These are phyloP conservation scores for Hylodesmum podocarpum DNA, from an alignment of 306 rosid species.

Conservation along the genomic window DNA sequence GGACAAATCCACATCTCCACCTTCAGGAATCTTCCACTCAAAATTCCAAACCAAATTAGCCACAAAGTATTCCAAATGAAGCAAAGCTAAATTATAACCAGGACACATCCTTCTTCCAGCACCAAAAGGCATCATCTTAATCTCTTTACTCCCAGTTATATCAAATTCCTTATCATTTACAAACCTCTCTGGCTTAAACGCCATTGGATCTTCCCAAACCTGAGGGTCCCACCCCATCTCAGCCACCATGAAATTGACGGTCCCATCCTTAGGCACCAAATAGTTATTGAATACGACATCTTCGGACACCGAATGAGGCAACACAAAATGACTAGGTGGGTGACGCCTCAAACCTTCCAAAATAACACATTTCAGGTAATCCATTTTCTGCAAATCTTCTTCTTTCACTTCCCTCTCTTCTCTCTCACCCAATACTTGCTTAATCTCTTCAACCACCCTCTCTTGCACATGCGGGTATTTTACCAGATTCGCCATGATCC, in stretches of 20 bases:
- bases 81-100: too few species aligned
- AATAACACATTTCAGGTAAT: constrained; percentile 35
- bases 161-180: constrained; percentile 21
- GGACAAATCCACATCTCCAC: too few species aligned
- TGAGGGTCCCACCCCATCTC: constrained; percentile 43
- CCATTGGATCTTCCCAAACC: constrained; percentile 46
- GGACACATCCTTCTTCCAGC: too few species aligned
- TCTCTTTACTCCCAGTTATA: constrained; percentile 32
- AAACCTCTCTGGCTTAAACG: constrained; percentile 43
- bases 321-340: constrained; percentile 40
- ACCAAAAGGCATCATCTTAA: constrained; percentile 46
- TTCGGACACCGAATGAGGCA: constrained; percentile 30
- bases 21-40: too few species aligned
- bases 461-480: constrained; percentile 30
- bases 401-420: constrained; percentile 26
- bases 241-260: constrained; percentile 49
- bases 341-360: constrained; percentile 43
- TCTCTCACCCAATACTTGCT: not conserved
- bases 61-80: too few species aligned
- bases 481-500: constrained; percentile 51
- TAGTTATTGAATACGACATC: too few species aligned
- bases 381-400: constrained; percentile 28
- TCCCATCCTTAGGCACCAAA: too few species aligned
- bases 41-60: too few species aligned
- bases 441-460: constrained; percentile 28